These are phyloP conservation scores for Colletotrichum sp. DNA, from an alignment of 2,329 filamentous ascomycete species.

Conservation along the genomic window DNA sequence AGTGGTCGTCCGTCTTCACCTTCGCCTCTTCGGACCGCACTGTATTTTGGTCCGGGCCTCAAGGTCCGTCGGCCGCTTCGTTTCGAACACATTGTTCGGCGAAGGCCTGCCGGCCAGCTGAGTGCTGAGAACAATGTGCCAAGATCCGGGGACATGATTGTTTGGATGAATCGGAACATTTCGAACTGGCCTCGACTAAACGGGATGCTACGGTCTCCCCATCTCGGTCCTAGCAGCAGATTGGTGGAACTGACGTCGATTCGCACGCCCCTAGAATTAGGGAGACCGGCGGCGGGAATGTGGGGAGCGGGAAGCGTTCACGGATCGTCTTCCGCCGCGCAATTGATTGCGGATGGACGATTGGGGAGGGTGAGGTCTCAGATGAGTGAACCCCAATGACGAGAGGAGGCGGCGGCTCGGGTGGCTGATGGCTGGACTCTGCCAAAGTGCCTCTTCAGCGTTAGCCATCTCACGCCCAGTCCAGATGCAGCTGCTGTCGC, in stretches of 20 bases:
- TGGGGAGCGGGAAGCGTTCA: constrained; percentile 19
- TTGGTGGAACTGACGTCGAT: constrained; percentile 15
- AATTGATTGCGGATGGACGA: constrained; percentile 6
- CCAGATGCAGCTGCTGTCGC: not conserved
- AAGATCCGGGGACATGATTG: not conserved
- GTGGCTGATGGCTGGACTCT: not conserved
- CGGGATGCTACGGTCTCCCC: not conserved
- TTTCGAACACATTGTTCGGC: not conserved
- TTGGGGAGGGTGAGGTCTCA: not conserved
- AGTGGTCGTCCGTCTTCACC: not conserved
- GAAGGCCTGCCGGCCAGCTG: not conserved
- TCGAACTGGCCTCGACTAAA: not conserved
- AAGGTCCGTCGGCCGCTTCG: not conserved
- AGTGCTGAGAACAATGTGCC: constrained; percentile 1
- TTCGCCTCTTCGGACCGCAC: not conserved
- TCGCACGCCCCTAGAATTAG: constrained; percentile 1
- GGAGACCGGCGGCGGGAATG: constrained; percentile 7
- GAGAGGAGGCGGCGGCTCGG: not conserved
- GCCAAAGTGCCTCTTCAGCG: not conserved
- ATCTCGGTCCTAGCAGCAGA: constrained; percentile 4
- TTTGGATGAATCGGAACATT: constrained; percentile 4
- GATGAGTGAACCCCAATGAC: not conserved
- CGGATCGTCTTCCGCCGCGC: constrained; percentile 18
- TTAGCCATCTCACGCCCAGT: not conserved
- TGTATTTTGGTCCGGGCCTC: not conserved